Percentiles rank a stretch among this genome's conserved stretches.
These are phyloP conservation scores for Yamadazyma insecticola DNA, from an alignment of 805 yeast species.

Conservation along the genomic window DNA sequence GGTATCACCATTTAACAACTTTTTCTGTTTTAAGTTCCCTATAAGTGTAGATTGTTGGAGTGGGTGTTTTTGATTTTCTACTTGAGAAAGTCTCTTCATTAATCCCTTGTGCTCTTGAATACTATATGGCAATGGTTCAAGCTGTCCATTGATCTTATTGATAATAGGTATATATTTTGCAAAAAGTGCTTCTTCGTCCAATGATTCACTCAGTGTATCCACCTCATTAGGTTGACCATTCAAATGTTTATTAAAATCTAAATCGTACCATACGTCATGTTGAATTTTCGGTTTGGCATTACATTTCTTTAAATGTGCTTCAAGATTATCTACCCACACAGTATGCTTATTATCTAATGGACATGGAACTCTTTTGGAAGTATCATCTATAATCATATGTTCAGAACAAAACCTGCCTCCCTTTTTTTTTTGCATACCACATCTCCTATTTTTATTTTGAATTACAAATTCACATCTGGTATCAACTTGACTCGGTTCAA, in stretches of 20 bases:
- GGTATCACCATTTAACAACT: conserved; percentile 30
- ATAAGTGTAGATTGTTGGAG: conserved; percentile 77
- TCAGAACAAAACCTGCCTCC: conserved; percentile 56
- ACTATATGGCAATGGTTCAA: conserved; percentile 14
- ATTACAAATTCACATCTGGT: conserved; percentile 44
- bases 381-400: conserved; percentile 37
- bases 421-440: conserved; percentile 56
- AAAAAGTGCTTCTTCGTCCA: conserved; percentile 5
- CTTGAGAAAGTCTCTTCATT: conserved; percentile 39
- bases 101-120: conserved; percentile 26
- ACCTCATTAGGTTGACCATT: conserved; percentile 4
- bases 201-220: conserved; percentile 1
- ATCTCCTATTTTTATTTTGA: conserved; percentile 47
- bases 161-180: conserved; percentile 16
- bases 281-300: conserved; percentile 33
- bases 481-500: neutral
- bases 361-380: conserved; percentile 54
- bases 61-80: conserved; percentile 66
- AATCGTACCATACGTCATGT: conserved; percentile 47
- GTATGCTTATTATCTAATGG: conserved; percentile 74
- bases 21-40: conserved; percentile 50
- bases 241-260: conserved; percentile 41
- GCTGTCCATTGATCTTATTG: conserved; percentile 4
- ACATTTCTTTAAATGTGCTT: conserved; percentile 59
- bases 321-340: conserved; percentile 57